A percentile compares a stretch with the other conserved stretches of the same genome.
Evolutionary conservation across 768 basidiomycete genomes (phyloP).

Genomic region (Suillus decipiens): DNA sequence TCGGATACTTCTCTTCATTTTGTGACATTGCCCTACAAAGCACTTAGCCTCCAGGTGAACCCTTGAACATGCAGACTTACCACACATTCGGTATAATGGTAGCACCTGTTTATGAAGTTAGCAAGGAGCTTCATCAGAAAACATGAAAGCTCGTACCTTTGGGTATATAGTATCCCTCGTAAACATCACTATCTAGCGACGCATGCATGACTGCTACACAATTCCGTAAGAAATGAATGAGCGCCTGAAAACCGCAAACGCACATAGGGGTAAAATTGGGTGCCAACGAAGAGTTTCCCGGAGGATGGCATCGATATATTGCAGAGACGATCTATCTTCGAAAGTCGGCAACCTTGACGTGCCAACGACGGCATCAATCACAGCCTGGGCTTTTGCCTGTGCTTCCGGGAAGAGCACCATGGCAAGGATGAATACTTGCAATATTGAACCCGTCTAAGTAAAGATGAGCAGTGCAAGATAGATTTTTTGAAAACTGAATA

Average conservation of each 20-base stretch:
- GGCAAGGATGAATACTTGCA: constrained; percentile 35
- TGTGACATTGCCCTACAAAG: constrained; percentile 35
- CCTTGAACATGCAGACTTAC: constrained; percentile 15
- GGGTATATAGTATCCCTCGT: constrained; percentile 31
- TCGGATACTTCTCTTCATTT: constrained; percentile 33
- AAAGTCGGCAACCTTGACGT: constrained; percentile 28
- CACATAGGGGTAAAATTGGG: constrained; percentile 26
- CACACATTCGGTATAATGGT: constrained; percentile 31
- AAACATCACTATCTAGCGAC: constrained; percentile 22
- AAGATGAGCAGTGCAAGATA: neutral
- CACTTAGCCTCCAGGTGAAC: neutral
- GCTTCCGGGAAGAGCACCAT: constrained; percentile 35
- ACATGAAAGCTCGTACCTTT: constrained; percentile 15
- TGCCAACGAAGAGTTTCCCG: constrained; percentile 32
- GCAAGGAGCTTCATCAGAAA: neutral
- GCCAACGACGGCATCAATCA: constrained; percentile 31
- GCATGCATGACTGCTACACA: constrained; percentile 21
- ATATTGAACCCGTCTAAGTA: constrained; percentile 24
- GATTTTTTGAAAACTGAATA: neutral
- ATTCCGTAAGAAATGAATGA: neutral
- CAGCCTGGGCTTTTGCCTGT: constrained; percentile 28
- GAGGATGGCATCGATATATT: constrained; percentile 31
- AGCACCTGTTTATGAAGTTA: constrained; percentile 20
- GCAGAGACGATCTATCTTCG: constrained; percentile 25
- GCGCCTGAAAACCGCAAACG: neutral